Evolutionary conservation across 2,329 filamentous ascomycete genomes (phyloP).

Genomic region (Phyllosticta ampelicida): DNA sequence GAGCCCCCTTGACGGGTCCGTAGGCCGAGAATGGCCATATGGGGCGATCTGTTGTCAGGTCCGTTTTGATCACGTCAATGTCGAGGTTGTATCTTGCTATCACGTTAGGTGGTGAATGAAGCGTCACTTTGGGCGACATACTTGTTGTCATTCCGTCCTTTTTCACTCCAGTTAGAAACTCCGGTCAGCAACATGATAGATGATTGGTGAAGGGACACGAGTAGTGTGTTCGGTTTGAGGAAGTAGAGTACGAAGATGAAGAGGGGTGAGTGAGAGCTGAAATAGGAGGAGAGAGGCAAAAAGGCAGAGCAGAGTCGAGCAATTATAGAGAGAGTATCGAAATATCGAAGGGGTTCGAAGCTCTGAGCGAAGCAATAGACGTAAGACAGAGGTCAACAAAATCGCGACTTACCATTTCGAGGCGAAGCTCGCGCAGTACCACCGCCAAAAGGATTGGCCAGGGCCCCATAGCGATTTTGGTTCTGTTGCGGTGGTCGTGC

Average conservation of each 20-base stretch:
- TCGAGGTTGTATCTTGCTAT: constrained; percentile 1
- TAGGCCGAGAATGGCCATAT: constrained; percentile 83
- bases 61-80: constrained; percentile 30
- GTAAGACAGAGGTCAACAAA: not conserved
- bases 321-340: not conserved
- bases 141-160: not conserved
- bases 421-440: constrained; percentile 14
- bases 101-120: not conserved
- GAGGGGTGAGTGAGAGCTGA: not conserved
- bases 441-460: constrained; percentile 12
- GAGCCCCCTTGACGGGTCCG: constrained; percentile 64
- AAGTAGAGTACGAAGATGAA: too few species aligned
- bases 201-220: not conserved
- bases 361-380: not conserved
- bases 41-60: constrained; percentile 61
- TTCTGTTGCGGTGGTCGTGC: constrained; percentile 12
- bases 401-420: constrained; percentile 29
- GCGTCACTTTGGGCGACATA: not conserved
- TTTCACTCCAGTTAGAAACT: not conserved
- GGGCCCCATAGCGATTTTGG: constrained; percentile 51
- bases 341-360: not conserved
- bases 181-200: not conserved
- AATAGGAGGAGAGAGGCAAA: not conserved
- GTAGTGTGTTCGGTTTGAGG: not conserved
- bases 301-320: too few species aligned